Evolutionary conservation across 169 alveolate genomes (phyloP), one percentile per base, ranked within the genome.

Genomic region (Babesia divergens): DNA sequence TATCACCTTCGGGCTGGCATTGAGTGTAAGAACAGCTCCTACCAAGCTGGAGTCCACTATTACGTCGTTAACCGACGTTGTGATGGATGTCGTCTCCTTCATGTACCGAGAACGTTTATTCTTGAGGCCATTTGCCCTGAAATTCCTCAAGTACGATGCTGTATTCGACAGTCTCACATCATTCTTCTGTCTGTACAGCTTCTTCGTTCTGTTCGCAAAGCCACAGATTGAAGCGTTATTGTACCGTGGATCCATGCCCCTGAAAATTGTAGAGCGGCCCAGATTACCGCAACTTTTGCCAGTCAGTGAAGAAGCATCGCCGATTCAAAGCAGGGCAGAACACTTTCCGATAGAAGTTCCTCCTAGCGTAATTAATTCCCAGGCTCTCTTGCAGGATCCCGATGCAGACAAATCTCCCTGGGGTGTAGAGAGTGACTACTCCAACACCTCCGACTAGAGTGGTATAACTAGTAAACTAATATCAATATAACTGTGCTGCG

Each of bases 331-430:
- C 11, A n/a, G n/a, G 24, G 20, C 32, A 35, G 59, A 31, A 6
- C 50, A 43, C 11, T 16, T 24, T 11, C 60, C 14, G 31, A 32
- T 14, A 11, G 59, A 62, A 8, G 22, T 5, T 59, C 32, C 58
- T 11, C 16, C 60, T 6, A 47, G 72, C 50, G 59, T 31, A 0
- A 31, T 62, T 28, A 29, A 44, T 6, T 29, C 60, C 16, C 72
- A 34, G 34, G 47, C 43, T 6, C 13, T 31, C 14, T 31, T 62
- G 46, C 11, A 62, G 34, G 53, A 35, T 16, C 37, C 37, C 29
- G 54, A 51, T 24, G 74, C 9, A 11, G 58, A 56, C 53, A 76
- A 66, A 40, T 76, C 86, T 18, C 86, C 86, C 52, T 76, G 86
- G 86, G 86, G 52, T 18, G 62, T 24, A 13, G 77, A 76, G 62